Evolutionary conservation across 306 rosid genomes (phyloP).

Genomic region (Pyrus betulifolia): DNA sequence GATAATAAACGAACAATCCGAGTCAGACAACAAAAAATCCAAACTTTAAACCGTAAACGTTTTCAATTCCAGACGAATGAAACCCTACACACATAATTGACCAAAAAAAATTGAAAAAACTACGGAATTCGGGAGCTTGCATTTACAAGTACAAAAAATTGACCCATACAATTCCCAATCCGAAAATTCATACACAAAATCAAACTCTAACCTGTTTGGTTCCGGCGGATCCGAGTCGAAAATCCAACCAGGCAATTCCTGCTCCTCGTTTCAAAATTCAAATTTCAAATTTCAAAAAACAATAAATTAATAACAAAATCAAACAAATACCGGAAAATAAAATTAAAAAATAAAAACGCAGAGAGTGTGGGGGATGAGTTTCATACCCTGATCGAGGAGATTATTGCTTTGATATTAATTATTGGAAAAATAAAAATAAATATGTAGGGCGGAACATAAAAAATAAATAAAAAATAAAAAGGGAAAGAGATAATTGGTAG

Average conservation of each 20-base stretch:
- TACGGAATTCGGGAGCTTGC: not conserved
- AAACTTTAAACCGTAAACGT: not conserved
- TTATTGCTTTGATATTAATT: not conserved
- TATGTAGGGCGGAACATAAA: not conserved
- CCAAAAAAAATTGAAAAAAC: not conserved
- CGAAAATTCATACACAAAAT: not conserved
- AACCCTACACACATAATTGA: not conserved
- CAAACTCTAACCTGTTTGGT: constrained; percentile 10
- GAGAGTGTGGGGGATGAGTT: not conserved
- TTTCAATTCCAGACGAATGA: not conserved
- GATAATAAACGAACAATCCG: not conserved
- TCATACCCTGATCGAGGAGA: constrained; percentile 23
- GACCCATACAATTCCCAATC: not conserved
- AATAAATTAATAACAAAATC: not conserved
- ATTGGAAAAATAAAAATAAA: not conserved
- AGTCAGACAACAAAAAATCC: not conserved
- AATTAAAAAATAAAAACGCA: not conserved
- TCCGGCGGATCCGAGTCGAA: constrained; percentile 16
- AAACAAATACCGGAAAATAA: not conserved
- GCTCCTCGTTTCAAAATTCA: not conserved
- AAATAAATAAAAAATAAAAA: not conserved
- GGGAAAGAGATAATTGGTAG: not conserved
- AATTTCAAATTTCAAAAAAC: not conserved
- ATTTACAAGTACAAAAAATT: not conserved
- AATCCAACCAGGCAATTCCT: constrained; percentile 17